These are phyloP conservation scores for Populus hybrid DNA, from an alignment of 441 rosid species.

Conservation along the genomic window DNA sequence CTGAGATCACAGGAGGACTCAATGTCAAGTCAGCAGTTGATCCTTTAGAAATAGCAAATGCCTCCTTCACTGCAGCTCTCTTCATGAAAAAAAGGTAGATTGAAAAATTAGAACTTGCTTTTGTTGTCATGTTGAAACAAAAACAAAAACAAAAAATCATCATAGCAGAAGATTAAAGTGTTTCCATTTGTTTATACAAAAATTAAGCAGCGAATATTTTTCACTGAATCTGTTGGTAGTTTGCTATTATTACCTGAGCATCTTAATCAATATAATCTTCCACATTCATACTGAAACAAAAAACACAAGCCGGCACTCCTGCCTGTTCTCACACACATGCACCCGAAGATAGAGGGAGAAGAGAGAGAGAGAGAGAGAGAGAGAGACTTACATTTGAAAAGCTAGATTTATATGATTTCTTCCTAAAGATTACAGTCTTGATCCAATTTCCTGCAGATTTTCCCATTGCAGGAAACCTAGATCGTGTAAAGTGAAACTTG, in stretches of 20 bases:
- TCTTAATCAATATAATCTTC: not conserved
- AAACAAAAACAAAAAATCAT: too few species aligned
- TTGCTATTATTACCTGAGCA: not conserved
- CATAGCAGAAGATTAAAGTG: not conserved
- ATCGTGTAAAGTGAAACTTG: not conserved
- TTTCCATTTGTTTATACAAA: not conserved
- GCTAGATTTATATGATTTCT: conserved; percentile 70
- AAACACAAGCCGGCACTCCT: not conserved
- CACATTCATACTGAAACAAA: not conserved
- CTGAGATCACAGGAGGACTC: not conserved
- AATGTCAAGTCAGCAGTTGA: not conserved
- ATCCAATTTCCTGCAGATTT: conserved; percentile 48
- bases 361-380: not conserved
- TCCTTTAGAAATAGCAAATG: not conserved
- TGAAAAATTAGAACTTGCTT: not conserved
- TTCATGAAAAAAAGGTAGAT: not conserved
- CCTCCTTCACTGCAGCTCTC: not conserved
- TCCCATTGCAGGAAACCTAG: conserved; percentile 45
- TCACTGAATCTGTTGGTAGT: not conserved
- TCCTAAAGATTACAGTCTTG: conserved; percentile 62
- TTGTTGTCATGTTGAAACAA: too few species aligned
- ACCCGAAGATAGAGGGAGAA: not conserved
- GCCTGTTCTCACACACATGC: not conserved
- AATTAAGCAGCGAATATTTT: not conserved
- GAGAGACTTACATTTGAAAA: conserved; percentile 42